Evolutionary conservation across 2,329 filamentous ascomycete genomes (phyloP).

Genomic region (Beauveria sp.): DNA sequence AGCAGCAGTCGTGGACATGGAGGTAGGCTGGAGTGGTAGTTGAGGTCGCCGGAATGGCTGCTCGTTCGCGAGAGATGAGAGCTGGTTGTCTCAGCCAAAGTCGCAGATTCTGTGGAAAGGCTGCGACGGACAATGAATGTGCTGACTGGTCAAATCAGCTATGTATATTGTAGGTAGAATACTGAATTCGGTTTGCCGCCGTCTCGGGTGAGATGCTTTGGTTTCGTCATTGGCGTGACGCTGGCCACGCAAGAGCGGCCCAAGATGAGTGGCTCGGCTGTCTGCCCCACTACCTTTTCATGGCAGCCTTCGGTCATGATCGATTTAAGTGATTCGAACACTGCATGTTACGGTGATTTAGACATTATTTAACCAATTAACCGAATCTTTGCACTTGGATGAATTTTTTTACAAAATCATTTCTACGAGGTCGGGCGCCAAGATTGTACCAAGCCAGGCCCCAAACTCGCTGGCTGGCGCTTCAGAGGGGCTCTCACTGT

Average conservation of each 20-base stretch:
- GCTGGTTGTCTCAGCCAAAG: not conserved
- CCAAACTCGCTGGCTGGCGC: not conserved
- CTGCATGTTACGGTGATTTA: too few species aligned
- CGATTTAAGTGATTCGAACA: too few species aligned
- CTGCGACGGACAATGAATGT: not conserved
- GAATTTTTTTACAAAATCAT: not conserved
- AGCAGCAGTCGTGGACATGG: not conserved
- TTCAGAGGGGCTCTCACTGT: not conserved
- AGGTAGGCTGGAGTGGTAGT: not conserved
- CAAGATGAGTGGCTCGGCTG: conserved; percentile 6
- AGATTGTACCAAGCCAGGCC: too few species aligned
- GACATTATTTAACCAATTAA: not conserved
- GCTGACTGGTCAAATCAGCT: not conserved
- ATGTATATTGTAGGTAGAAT: not conserved
- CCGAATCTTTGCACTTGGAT: not conserved
- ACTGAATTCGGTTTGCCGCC: not conserved
- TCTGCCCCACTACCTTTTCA: conserved; percentile 6
- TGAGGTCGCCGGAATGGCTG: not conserved
- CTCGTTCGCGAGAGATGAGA: not conserved
- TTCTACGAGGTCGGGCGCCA: too few species aligned
- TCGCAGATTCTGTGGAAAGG: not conserved
- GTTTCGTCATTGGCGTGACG: conserved; percentile 13
- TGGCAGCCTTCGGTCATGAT: not conserved
- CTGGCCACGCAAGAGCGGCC: conserved; percentile 8
- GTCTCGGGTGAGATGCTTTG: conserved; percentile 8